These are phyloP conservation scores for Candida sojae DNA, from an alignment of 1,139 yeast genomes.

Conservation along the genomic window DNA sequence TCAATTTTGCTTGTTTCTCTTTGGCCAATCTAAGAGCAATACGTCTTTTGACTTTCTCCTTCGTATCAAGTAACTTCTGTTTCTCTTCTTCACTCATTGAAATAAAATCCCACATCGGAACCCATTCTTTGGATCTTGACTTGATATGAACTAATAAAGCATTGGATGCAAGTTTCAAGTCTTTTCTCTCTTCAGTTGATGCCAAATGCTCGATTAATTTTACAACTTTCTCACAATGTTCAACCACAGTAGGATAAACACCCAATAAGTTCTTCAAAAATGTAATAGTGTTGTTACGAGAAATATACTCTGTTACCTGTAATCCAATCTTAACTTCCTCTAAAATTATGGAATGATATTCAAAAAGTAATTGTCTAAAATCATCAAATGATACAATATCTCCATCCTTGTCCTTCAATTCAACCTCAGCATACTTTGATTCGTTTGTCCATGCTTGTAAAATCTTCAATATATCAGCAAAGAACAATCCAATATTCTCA, in stretches of 20 bases:
- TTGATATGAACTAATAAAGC: conserved; percentile 76
- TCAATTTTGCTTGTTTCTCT: conserved; percentile 21
- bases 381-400: conserved; percentile 28
- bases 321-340: conserved; percentile 52
- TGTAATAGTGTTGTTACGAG: conserved; percentile 78
- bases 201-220: conserved; percentile 51
- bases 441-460: conserved; percentile 46
- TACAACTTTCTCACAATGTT: conserved; percentile 61
- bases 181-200: conserved; percentile 67
- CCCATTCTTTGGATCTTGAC: conserved; percentile 58
- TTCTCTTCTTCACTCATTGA: conserved; percentile 40
- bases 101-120: conserved; percentile 59
- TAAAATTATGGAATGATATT: conserved; percentile 57
- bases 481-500: conserved; percentile 79
- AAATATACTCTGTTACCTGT: conserved; percentile 67
- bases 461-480: conserved; percentile 53
- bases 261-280: conserved; percentile 68
- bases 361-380: conserved; percentile 46
- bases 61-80: conserved; percentile 21
- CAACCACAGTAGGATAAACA: conserved; percentile 68
- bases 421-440: conserved; percentile 17
- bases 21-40: conserved; percentile 14
- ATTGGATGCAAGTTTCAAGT: conserved; percentile 74
- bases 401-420: conserved; percentile 14
- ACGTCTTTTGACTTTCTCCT: conserved; percentile 22